These are phyloP conservation scores for Nematocida ironsii DNA, from an alignment of 371 early-diverging fungal species.

Conservation along the genomic window DNA sequence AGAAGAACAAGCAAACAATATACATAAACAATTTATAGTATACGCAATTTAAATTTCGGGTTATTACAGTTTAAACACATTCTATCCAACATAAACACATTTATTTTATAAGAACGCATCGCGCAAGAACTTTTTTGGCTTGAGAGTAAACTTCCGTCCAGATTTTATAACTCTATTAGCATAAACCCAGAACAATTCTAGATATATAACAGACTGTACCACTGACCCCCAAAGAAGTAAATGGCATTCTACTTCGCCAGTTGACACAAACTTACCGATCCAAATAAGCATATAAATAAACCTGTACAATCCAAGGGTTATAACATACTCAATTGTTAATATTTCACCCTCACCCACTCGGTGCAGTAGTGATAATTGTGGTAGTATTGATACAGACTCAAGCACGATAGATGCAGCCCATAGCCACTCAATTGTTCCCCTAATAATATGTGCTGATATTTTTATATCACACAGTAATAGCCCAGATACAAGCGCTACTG, in stretches of 20 bases:
- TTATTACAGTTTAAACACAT: not conserved
- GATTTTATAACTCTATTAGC: slow-evolving; percentile 67
- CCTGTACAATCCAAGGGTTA: slow-evolving; percentile 92
- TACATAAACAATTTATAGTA: too few species aligned
- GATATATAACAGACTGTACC: slow-evolving; percentile 88
- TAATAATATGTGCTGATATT: slow-evolving; percentile 69
- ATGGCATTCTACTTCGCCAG: slow-evolving; percentile 69
- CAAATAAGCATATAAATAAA: slow-evolving; percentile 87
- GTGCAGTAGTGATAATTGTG: slow-evolving; percentile 89
- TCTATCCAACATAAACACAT: not conserved
- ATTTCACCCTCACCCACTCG: slow-evolving; percentile 94
- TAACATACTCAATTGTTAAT: slow-evolving; percentile 91
- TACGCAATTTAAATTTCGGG: not conserved
- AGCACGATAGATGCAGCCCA: slow-evolving; percentile 93
- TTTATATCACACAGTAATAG: not conserved
- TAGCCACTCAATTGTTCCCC: slow-evolving; percentile 69
- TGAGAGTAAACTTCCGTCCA: not conserved
- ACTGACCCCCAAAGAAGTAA: slow-evolving; percentile 79
- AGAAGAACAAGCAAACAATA: too few species aligned
- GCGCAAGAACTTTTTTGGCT: slow-evolving; percentile 14
- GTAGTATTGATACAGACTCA: slow-evolving; percentile 92
- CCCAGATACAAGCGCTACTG: not conserved
- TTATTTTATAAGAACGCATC: slow-evolving; percentile 5
- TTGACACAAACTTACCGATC: slow-evolving; percentile 74
- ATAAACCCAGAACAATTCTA: slow-evolving; percentile 94